Conservation (phyloP, 2,329 filamentous ascomycete species). For the Neobulgaria alba region DNA sequence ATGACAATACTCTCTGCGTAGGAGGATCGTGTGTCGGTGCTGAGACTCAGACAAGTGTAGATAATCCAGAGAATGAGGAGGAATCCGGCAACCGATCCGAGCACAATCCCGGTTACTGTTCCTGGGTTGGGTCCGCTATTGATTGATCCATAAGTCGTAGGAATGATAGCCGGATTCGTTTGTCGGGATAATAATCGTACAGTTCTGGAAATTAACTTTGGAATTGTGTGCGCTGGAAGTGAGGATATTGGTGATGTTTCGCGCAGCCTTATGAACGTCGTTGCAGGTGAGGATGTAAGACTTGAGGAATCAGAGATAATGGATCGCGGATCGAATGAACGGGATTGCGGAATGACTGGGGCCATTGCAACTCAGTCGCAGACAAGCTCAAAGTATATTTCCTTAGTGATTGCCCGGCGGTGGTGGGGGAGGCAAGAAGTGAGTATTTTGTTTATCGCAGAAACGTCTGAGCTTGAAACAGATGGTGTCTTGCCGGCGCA, state of each 20-base stretch:
- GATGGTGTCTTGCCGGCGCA: not conserved
- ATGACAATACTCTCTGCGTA: conserved; percentile 16
- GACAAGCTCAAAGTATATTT: no score
- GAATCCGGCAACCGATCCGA: conserved; percentile 45
- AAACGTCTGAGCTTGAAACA: not conserved
- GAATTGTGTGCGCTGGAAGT: not conserved
- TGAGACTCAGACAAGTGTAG: conserved; percentile 28
- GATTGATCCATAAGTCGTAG: conserved; percentile 49
- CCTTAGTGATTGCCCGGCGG: no score
- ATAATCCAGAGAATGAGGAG: conserved; percentile 44
- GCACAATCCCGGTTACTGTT: conserved; percentile 50
- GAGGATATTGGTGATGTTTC: no score
- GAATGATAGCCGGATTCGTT: conserved; percentile 37
- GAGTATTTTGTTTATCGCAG: not conserved
- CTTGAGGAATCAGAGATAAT: not conserved
- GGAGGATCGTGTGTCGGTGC: conserved; percentile 3
- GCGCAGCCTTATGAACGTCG: not conserved
- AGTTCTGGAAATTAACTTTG: not conserved
- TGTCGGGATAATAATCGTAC: not conserved
- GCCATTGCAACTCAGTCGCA: not conserved
- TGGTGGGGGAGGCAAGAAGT: no score
- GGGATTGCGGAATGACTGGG: not conserved
- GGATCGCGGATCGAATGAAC: not conserved
- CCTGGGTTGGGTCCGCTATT: conserved; percentile 44
- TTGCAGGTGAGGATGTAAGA: not conserved